A percentile compares a stretch with the other conserved stretches of the same genome.
phyloP scores from a whole-genome alignment of 129 eudicot species.

The Artemisia tridentata region DNA sequence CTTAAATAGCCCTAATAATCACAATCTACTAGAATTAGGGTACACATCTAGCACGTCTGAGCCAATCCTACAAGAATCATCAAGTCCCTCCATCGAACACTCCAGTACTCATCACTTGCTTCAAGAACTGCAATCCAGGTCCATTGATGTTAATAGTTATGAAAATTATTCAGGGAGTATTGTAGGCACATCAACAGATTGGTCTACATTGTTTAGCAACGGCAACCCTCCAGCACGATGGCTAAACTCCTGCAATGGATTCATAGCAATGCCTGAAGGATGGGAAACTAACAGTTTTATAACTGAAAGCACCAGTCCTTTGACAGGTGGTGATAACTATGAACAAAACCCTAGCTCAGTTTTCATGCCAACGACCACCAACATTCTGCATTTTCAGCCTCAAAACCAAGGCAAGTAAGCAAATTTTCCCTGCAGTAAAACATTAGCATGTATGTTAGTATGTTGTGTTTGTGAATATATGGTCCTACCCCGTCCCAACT shows the following conservation, averaged over 20 bases:
- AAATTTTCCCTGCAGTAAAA: slow-evolving; percentile 16
- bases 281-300: slow-evolving; percentile 21
- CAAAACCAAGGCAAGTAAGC: slow-evolving; percentile 28
- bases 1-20: slow-evolving; percentile 26
- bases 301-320: slow-evolving; percentile 17
- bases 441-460: neutral
- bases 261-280: slow-evolving; percentile 27
- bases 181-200: neutral
- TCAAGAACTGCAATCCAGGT: slow-evolving; percentile 26
- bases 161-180: slow-evolving; percentile 8
- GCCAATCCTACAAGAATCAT: slow-evolving; percentile 23
- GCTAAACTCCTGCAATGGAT: slow-evolving; percentile 11
- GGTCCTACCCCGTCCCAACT: neutral
- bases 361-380: slow-evolving; percentile 18
- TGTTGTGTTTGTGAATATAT: neutral
- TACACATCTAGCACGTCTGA: slow-evolving; percentile 24
- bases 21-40: slow-evolving; percentile 21
- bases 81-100: slow-evolving; percentile 23
- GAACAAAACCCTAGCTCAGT: slow-evolving; percentile 34
- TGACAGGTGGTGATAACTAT: slow-evolving; percentile 28
- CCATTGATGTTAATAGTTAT: slow-evolving; percentile 3
- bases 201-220: neutral
- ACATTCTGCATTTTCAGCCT: slow-evolving; percentile 23
- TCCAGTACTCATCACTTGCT: slow-evolving; percentile 21
- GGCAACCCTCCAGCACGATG: slow-evolving; percentile 17